Percentiles rank a stretch among this genome's conserved stretches.
Evolutionary conservation across 2,329 filamentous ascomycete species (phyloP).

Genomic region (Onygenales sp.): DNA sequence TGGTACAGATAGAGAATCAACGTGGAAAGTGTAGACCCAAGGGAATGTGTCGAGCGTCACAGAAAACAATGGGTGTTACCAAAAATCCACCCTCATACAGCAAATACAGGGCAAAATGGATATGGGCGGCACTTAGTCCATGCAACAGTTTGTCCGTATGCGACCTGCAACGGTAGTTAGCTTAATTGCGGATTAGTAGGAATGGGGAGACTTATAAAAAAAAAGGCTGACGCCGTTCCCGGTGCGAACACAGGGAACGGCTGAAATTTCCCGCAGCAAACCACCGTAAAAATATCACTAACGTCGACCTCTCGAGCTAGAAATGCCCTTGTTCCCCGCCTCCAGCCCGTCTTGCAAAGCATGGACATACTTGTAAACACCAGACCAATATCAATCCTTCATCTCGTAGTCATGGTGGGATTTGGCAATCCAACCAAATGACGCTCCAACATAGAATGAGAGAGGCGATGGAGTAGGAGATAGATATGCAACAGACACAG

Average conservation of each 20-base stretch:
- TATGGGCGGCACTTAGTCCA: slow-evolving; percentile 6
- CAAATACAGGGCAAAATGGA: neutral
- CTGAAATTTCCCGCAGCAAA: neutral
- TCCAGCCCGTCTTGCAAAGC: slow-evolving; percentile 3
- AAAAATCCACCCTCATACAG: neutral
- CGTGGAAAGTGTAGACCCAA: no score
- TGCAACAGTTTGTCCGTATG: slow-evolving; percentile 4
- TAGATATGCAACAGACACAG: slow-evolving; percentile 38
- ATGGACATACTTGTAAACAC: slow-evolving; percentile 6
- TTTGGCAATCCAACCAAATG: slow-evolving; percentile 1
- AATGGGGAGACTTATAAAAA: slow-evolving; percentile 29
- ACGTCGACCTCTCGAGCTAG: slow-evolving; percentile 10
- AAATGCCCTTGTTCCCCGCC: slow-evolving; percentile 4
- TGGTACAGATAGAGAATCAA: neutral
- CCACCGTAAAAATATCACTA: slow-evolving; percentile 4
- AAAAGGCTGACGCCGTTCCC: slow-evolving; percentile 24
- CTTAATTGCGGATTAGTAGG: slow-evolving; percentile 8
- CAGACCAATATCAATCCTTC: slow-evolving; percentile 10
- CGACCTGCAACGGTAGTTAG: slow-evolving; percentile 21
- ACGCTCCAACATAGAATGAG: neutral
- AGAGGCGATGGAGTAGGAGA: slow-evolving; percentile 9
- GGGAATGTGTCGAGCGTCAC: neutral
- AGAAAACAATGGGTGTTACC: neutral
- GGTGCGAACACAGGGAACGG: slow-evolving; percentile 11
- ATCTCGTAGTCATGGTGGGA: slow-evolving; percentile 7